These are phyloP conservation scores for Mycena kentingensis DNA, from an alignment of 768 basidiomycete species.

Conservation along the genomic window DNA sequence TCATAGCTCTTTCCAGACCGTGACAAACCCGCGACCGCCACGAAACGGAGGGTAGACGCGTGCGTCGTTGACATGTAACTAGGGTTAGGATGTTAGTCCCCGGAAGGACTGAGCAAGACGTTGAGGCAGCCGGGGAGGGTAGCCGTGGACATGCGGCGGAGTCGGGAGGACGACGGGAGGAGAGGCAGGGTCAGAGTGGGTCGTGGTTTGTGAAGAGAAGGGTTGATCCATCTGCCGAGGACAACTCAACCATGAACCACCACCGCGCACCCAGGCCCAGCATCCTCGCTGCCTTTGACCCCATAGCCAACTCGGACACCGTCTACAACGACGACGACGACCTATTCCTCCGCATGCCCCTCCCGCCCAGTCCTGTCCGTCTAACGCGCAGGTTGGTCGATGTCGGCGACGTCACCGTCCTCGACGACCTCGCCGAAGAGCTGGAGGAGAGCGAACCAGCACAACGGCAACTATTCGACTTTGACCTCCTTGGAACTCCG, in stretches of 20 bases:
- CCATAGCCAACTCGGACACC: constrained; percentile 35
- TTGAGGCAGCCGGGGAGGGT: neutral
- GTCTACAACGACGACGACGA: constrained; percentile 44
- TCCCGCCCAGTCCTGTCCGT: constrained; percentile 29
- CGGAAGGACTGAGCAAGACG: neutral
- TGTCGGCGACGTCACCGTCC: constrained; percentile 49
- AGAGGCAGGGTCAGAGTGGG: constrained; percentile 3
- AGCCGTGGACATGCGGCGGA: neutral
- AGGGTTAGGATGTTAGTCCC: constrained; percentile 4
- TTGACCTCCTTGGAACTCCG: too few species aligned
- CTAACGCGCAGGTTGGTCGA: constrained; percentile 48
- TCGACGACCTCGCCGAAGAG: constrained; percentile 28
- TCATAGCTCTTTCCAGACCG: neutral
- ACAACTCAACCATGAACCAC: neutral
- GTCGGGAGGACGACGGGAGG: neutral
- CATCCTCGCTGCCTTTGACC: constrained; percentile 54
- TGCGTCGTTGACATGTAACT: neutral
- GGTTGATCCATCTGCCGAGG: neutral
- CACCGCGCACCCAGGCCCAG: constrained; percentile 25
- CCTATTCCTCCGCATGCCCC: constrained; percentile 41
- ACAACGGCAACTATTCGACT: too few species aligned
- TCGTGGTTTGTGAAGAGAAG: constrained; percentile 9
- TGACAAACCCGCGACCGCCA: neutral
- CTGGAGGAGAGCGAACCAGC: constrained; percentile 22
- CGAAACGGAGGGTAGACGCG: constrained; percentile 1